A percentile compares a stretch with the other conserved stretches of the same genome.
Evolutionary conservation across 2,329 filamentous ascomycete species (phyloP).

Genomic region (Penicillium palitans): DNA sequence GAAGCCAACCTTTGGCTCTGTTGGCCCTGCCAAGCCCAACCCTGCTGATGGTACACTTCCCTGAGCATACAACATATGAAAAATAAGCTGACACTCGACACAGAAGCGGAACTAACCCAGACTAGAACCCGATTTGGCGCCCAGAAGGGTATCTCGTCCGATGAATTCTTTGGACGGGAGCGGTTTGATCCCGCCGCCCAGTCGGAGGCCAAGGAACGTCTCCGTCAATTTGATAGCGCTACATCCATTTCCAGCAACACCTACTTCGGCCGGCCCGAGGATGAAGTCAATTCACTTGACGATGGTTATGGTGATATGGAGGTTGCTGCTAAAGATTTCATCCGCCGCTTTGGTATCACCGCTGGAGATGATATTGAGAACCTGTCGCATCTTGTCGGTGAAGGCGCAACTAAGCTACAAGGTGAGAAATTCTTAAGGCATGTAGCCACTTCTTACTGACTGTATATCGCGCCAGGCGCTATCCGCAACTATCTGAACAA

Average conservation of each 20-base stretch:
- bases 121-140: conserved; percentile 83
- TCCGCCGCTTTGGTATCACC: conserved; percentile 91
- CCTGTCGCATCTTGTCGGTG: conserved; percentile 75
- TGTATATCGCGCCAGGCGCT: conserved; percentile 36
- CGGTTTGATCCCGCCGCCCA: conserved; percentile 77
- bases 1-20: conserved; percentile 85
- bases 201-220: conserved; percentile 79
- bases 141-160: conserved; percentile 95
- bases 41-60: conserved; percentile 60
- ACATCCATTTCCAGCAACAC: conserved; percentile 91
- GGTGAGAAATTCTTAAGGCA: conserved; percentile 47
- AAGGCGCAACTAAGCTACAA: conserved; percentile 81
- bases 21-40: conserved; percentile 68
- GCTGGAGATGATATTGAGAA: conserved; percentile 96
- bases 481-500: conserved; percentile 53
- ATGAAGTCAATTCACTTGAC: conserved; percentile 65
- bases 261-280: conserved; percentile 93
- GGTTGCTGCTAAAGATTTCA: conserved; percentile 90
- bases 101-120: conserved; percentile 75
- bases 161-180: conserved; percentile 96
- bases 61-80: not conserved
- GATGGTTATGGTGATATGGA: conserved; percentile 88
- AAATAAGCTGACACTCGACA: conserved; percentile 13
- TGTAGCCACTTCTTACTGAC: conserved; percentile 11
- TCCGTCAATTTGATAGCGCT: conserved; percentile 92